Base-by-base conservation (phyloP, 2,329 filamentous ascomycete species). In the Grosmannia serpens region DNA sequence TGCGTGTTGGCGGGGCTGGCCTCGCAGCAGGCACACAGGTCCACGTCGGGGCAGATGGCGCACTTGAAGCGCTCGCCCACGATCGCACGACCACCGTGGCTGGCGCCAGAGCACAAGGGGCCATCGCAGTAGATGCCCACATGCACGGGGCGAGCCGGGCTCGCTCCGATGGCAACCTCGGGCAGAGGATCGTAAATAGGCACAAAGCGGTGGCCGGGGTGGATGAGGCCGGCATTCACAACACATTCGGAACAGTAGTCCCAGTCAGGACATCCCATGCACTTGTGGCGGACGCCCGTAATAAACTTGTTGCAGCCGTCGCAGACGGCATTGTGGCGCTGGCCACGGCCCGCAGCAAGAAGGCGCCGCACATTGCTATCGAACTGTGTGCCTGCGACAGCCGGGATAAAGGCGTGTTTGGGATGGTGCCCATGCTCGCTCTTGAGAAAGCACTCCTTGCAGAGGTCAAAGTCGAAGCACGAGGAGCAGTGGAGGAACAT, bases 21-120 rank as follows among this genome's bases (percentile, higher is more conserved):
- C 75, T 99, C 95, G 74, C 94, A 99, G 68, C 83, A 88, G 68
- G 88, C 89, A 70, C 94, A 99, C 76, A 96, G 96, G 73, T 99
- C 94, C 38, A 87, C 87, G 70, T 99, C 91, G 68, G 95, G 81
- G 77, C 94, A 99, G 59, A 99, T 87, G 56, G 92, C 89, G 70
- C 94, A 99, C 83, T 99, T 99, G 82, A 94, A 99, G 63, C 94
- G 89, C 61, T 87, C 81, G 56, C 94, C 95, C 57, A 80, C 79
- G 67, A 99, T 96, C 33, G 76, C 82, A 78, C 68, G 77, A 69
- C 69, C 78, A 70, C 64, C 72, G 65, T 66, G 78, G 65, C 72
- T 76, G 24, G 15, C 46, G 66, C 75, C 74, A 60, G 80, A 80
- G 80, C 94, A 99, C 50, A 96, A 80, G 27, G 91, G 91, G 1